These are phyloP conservation scores for Starmerella davenportii DNA, from an alignment of 805 yeast species.

Conservation along the genomic window DNA sequence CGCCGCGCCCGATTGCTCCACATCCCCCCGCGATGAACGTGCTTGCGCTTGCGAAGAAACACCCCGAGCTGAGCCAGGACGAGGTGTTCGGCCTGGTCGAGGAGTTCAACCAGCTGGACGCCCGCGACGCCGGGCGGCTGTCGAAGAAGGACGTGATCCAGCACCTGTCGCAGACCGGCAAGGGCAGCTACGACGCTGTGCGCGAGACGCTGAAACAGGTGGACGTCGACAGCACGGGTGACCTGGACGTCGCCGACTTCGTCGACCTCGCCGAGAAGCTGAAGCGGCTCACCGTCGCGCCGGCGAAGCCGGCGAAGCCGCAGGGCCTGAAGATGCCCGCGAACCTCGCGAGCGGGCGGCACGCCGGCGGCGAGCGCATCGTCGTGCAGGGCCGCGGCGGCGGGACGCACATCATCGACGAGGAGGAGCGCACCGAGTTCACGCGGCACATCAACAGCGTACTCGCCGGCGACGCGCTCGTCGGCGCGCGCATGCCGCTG, in stretches of 20 bases:
- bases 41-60: constrained; percentile 55
- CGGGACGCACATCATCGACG: constrained; percentile 88
- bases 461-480: constrained; percentile 68
- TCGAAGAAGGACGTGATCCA: constrained; percentile 83
- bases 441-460: constrained; percentile 91
- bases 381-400: constrained; percentile 80
- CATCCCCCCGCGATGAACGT: constrained; percentile 35
- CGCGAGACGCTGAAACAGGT: constrained; percentile 85
- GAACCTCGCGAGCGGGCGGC: constrained; percentile 17
- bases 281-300: constrained; percentile 22
- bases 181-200: constrained; percentile 74
- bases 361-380: constrained; percentile 30
- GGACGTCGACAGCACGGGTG: constrained; percentile 89
- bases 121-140: constrained; percentile 85
- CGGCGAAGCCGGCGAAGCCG: constrained; percentile 15
- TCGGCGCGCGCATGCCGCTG: constrained; percentile 74
- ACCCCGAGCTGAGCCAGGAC: constrained; percentile 68
- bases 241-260: constrained; percentile 88
- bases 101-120: constrained; percentile 57
- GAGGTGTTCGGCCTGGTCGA: constrained; percentile 75
- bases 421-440: constrained; percentile 89
- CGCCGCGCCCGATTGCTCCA: no score
- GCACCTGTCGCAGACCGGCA: constrained; percentile 59
- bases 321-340: constrained; percentile 16
- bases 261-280: constrained; percentile 70